Evolutionary conservation across 2,329 filamentous ascomycete species (phyloP), one percentile per base, ranked within the genome.

Genomic region (Venturia effusa): DNA sequence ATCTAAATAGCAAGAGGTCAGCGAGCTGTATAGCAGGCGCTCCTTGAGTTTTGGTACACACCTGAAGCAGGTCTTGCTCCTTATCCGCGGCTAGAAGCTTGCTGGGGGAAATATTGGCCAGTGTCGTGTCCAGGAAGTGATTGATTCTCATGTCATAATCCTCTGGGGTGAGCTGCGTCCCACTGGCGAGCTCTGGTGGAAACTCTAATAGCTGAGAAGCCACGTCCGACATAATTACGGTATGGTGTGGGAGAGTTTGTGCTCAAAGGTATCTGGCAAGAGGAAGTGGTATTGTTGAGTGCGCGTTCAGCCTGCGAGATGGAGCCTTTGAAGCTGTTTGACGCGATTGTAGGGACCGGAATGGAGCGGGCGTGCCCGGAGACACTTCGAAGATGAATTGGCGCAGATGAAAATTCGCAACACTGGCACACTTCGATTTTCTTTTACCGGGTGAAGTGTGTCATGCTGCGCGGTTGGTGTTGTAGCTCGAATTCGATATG

Each of bases 1-100:
- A 79, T 68, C 73, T 79, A 64, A 4, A 61, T 22, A 11, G 11
- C 34, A 40, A n/a, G 30, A 37, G 59, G 40, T 60, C 27, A 60
- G 59, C 17, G 24, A 48, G n/a, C 24, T 62, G 22, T 51, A 30
- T 24, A 27, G 45, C 22, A 22, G 22, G 8, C 15, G 22, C 10
- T n/a, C 13, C 34, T 10, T 22, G 30, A n/a, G 39, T 30, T 17
- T 34, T 48, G 32, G 5, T 4, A 34, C 61, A 17, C 3, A 62
- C 61, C 30, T 64, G 37, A 27, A 64, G 55, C 11, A 64, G 41
- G 62, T 64, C 54, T 43, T 61, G 51, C 13, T 64, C 27, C 37
- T n/a, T 34, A 22, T 64, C 62, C 37, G 43, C 54, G 13, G 45
- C 51, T 19, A 34, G 13, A 19, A 61, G 22, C 51, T 61, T 64